Conservation (phyloP, 129 eudicot genomes). For the Flaveria brownii region DNA sequence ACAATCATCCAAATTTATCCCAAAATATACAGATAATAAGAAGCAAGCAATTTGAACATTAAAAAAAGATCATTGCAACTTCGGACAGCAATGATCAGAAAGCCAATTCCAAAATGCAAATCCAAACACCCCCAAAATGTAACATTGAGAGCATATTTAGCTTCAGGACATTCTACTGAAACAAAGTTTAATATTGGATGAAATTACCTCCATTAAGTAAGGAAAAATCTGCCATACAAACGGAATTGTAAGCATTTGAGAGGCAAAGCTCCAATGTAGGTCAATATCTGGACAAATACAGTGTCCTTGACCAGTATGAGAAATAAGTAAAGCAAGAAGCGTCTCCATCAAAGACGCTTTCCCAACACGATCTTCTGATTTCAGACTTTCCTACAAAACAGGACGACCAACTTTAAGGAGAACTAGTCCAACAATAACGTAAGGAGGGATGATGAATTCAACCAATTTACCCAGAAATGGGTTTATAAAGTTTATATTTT, state of each 20-base stretch:
- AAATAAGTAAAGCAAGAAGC: constrained; percentile 50
- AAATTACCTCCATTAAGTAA: constrained; percentile 68
- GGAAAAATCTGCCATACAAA: constrained; percentile 79
- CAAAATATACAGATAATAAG: constrained; percentile 1
- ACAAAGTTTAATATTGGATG: not conserved
- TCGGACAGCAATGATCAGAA: not conserved
- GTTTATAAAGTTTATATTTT: not conserved
- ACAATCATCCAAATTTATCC: constrained; percentile 15
- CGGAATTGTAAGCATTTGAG: constrained; percentile 77
- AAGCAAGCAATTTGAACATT: not conserved
- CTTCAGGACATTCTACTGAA: constrained; percentile 14
- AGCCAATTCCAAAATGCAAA: not conserved
- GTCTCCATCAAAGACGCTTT: constrained; percentile 61
- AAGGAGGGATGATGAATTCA: not conserved
- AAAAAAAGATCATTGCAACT: not conserved
- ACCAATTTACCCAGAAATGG: not conserved
- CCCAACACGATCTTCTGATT: constrained; percentile 37
- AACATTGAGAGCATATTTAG: constrained; percentile 5
- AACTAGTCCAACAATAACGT: constrained; percentile 1
- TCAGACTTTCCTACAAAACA: constrained; percentile 48
- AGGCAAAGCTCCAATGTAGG: constrained; percentile 59
- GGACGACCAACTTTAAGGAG: constrained; percentile 21
- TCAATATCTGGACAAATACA: constrained; percentile 67
- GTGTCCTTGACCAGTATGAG: constrained; percentile 68
- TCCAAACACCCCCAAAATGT: constrained; percentile 16